phyloP scores from a whole-genome alignment of 1,284 basidiomycete genomes.

The Heterobasidion occidentale region DNA sequence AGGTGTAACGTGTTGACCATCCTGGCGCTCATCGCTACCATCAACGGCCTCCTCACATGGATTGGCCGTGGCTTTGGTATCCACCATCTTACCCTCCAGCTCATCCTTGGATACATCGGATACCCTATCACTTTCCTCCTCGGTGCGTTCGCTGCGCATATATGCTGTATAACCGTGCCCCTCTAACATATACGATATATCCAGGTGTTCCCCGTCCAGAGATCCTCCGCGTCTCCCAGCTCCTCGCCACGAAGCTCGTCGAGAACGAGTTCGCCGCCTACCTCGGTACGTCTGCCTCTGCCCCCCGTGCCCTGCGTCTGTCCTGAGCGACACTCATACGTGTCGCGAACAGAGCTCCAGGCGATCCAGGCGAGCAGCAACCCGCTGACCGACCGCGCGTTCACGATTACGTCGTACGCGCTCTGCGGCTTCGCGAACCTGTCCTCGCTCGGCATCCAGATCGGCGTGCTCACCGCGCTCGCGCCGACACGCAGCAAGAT shows the following conservation, averaged over 20 bases:
- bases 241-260: conserved; percentile 83
- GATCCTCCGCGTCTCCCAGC: conserved; percentile 67
- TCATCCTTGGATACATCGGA: conserved; percentile 81
- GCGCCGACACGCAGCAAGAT: conserved; percentile 69
- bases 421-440: conserved; percentile 91
- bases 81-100: conserved; percentile 73
- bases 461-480: conserved; percentile 80
- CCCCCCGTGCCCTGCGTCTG: background rate
- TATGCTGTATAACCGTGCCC: background rate
- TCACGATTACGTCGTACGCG: conserved; percentile 74
- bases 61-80: conserved; percentile 84
- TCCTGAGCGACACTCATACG: background rate
- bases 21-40: conserved; percentile 69
- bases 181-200: background rate
- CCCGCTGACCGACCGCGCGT: conserved; percentile 65
- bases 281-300: conserved; percentile 24
- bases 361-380: conserved; percentile 38
- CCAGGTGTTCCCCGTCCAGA: conserved; percentile 62
- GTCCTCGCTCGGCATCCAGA: conserved; percentile 82
- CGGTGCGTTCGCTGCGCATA: conserved; percentile 23
- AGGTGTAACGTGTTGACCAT: conserved; percentile 67
- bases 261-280: conserved; percentile 88
- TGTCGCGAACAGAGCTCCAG: conserved; percentile 34
- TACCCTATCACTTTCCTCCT: conserved; percentile 86
- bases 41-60: conserved; percentile 87